Base-by-base conservation (phyloP, 2,329 filamentous ascomycete genomes). In the Eutypella sp. region DNA sequence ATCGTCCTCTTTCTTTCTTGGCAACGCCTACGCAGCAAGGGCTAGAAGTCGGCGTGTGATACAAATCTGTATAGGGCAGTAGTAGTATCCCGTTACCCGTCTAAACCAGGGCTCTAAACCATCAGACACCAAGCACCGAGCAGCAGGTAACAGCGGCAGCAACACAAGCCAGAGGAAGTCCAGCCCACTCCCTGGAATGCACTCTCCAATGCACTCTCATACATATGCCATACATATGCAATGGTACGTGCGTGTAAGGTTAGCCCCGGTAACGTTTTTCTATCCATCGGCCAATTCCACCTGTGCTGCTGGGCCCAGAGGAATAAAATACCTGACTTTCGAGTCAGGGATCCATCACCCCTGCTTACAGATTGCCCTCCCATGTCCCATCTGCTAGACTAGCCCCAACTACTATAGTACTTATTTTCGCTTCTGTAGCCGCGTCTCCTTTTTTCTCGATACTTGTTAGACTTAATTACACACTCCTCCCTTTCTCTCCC, bases 281-380 rank as follows among this genome's bases (percentile, higher is more conserved):
- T 61, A 52, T 58, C 57, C 59, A 66, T 68, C 67, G 66, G 67
- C 64, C 66, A 69, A 69, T 69, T 70, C 69, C 62, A 68, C 68
- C 65, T 33, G 5, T 33, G n/a, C n/a, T n/a, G n/a, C n/a, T 67
- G 60, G 59, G 63, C 61, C 61, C 59, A 60, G 50, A 57, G 52
- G 50, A 57, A 61, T 57, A 66, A 63, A 59, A 29, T 7, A 8
- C 25, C 25, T 59, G 59, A 62, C 57, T 52, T 58, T 55, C n/a
- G n/a, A n/a, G 60, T 54, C 61, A 59, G 56, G 59, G 57, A 55
- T 57, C 49, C 51, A 44, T 22, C 40, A 54, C 50, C 58, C 59
- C 53, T 57, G 53, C 45, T 37, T 51, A 49, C 55, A 52, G 48
- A 51, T 49, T 47, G n/a, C 47, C 18, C 19, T 34, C 33, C 36